These are phyloP conservation scores for Daldinia grandis DNA, from an alignment of 495 filamentous ascomycete genomes.

Conservation along the genomic window DNA sequence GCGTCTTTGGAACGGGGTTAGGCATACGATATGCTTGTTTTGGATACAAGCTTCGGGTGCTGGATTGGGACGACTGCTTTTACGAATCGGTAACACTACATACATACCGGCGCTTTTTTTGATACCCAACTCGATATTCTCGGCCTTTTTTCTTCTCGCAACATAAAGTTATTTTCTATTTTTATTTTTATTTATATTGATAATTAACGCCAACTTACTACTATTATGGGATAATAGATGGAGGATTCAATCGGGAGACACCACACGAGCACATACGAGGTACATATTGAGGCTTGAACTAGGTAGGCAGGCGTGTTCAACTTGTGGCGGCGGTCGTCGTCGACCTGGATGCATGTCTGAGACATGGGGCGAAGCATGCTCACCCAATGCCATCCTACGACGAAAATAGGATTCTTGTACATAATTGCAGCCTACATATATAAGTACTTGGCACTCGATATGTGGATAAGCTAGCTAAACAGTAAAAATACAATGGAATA, in stretches of 20 bases:
- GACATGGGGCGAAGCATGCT: slow-evolving; percentile 17
- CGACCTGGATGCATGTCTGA: slow-evolving; percentile 13
- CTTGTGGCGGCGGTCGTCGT: slow-evolving; percentile 12
- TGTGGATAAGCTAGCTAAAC: not conserved
- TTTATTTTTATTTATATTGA: slow-evolving; percentile 13
- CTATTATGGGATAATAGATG: slow-evolving; percentile 9
- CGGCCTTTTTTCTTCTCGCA: slow-evolving; percentile 2
- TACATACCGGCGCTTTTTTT: slow-evolving; percentile 31
- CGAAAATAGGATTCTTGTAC: slow-evolving; percentile 13
- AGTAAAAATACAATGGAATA: not conserved
- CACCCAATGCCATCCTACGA: slow-evolving; percentile 4
- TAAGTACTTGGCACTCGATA: not conserved
- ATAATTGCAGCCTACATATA: slow-evolving; percentile 7
- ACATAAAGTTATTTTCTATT: slow-evolving; percentile 9
- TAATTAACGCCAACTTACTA: slow-evolving; percentile 1
- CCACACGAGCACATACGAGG: not conserved
- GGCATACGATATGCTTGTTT: slow-evolving; percentile 10
- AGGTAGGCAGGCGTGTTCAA: slow-evolving; percentile 1
- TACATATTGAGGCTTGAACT: not conserved
- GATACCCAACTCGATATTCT: slow-evolving; percentile 36
- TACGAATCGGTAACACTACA: slow-evolving; percentile 32
- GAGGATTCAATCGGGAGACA: not conserved
- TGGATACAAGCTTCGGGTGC: slow-evolving; percentile 24
- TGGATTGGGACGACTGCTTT: slow-evolving; percentile 29
- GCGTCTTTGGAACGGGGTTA: slow-evolving; percentile 29